Conservation (phyloP, 2,329 filamentous ascomycete species). For the Colletotrichum sp. region DNA sequence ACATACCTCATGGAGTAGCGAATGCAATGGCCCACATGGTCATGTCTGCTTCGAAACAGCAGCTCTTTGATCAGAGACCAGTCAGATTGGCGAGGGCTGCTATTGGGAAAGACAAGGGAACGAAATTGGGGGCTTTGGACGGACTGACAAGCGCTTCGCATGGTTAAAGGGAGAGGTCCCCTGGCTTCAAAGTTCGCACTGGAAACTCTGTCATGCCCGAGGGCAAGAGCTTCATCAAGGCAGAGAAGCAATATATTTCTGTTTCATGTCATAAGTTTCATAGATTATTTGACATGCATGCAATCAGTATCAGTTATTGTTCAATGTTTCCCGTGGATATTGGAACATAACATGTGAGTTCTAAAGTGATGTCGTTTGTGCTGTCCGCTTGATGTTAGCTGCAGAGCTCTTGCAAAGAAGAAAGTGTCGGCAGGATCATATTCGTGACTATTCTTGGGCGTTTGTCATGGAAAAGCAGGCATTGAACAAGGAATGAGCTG, state of each 20-base stretch:
- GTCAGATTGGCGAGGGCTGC: background rate
- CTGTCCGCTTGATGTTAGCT: background rate
- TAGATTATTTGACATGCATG: background rate
- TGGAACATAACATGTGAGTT: background rate
- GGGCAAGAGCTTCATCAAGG: background rate
- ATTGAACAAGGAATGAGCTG: background rate
- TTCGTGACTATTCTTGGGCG: background rate
- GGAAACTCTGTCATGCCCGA: background rate
- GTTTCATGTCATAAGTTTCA: background rate
- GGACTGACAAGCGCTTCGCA: background rate
- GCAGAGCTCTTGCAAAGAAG: background rate
- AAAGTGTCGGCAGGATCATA: background rate
- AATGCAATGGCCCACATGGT: background rate
- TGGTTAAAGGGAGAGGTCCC: background rate
- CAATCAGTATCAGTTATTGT: background rate
- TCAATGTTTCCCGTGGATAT: background rate
- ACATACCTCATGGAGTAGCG: background rate
- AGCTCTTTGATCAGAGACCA: background rate
- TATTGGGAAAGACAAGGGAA: background rate
- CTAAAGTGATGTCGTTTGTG: background rate
- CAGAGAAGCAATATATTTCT: background rate
- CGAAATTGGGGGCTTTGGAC: background rate
- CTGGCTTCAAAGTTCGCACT: background rate
- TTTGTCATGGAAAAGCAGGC: background rate
- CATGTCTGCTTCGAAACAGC: background rate